Base-by-base conservation (phyloP, 2,329 filamentous ascomycete genomes). In the Curvularia lunata region DNA sequence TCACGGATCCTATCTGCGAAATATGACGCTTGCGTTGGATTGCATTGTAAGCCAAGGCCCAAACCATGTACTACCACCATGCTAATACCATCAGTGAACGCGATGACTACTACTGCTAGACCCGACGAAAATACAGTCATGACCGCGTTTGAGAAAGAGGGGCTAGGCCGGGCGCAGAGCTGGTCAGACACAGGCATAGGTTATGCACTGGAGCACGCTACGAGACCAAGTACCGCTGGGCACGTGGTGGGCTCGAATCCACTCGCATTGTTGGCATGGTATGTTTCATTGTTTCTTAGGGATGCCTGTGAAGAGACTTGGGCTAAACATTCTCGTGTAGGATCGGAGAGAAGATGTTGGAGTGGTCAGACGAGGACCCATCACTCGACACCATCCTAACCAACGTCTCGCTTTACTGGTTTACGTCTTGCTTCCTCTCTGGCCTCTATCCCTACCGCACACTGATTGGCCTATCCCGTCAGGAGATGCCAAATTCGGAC, bases 301-400 rank as follows among this genome's bases (percentile, higher is more conserved):
- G 30, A 12, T 30, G 18, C 27, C 45, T 38, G 23, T 18, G 18
- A 16, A 38, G n/a, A 25, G n/a, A n/a, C n/a, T n/a, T 16, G 32
- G 16, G 0, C 19, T 21, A 28, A 43, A 37, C 47, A 18, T 23
- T 21, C 41, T 52, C 57, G 23, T 19, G n/a, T 48, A 73, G 71
- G 74, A 80, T 87, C 42, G 84, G 82, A 16, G 85, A 87, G 63
- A 87, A 86, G 64, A 82, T 84, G 60, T 69, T 84, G 4, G 80
- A 81, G 32, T 87, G 84, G 84, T 76, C 77, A 3, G 84, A 86
- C 63, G 65, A 74, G 4, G 68, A 73, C 30, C 82, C 57, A 0
- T 57, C 72, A 2, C 62, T 75, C 27, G 71, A 80, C 41, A 69
- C 72, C 12, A 83, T 86, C n/a, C 75, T 87, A 1, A 82, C 82